Conservation (phyloP, 805 yeast genomes). For the Millerozyma miso region DNA sequence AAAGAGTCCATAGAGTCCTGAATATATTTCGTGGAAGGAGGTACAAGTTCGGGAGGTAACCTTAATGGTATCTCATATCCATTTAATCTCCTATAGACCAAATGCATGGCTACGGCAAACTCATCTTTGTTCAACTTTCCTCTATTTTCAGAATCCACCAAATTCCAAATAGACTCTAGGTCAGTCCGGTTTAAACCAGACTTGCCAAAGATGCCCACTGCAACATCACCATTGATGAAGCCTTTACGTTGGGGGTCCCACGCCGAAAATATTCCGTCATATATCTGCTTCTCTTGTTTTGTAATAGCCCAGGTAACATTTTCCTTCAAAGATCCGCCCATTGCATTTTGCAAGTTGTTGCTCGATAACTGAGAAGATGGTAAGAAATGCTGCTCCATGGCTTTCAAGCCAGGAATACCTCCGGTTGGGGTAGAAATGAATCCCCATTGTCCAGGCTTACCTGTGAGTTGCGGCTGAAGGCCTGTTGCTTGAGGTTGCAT, state of each 20-base stretch:
- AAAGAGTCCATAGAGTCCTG: slow-evolving; percentile 67
- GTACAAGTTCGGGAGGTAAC: slow-evolving; percentile 85
- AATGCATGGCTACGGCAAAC: slow-evolving; percentile 95
- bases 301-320: slow-evolving; percentile 80
- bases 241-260: slow-evolving; percentile 77
- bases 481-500: slow-evolving; percentile 40
- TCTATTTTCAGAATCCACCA: slow-evolving; percentile 76
- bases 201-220: slow-evolving; percentile 83
- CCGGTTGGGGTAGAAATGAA: slow-evolving; percentile 66
- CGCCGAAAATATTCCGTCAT: slow-evolving; percentile 81
- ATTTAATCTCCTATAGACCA: slow-evolving; percentile 84
- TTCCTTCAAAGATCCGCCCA: slow-evolving; percentile 42
- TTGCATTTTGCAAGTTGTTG: slow-evolving; percentile 36
- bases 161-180: slow-evolving; percentile 86
- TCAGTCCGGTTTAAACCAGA: slow-evolving; percentile 85
- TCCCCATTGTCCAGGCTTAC: slow-evolving; percentile 79
- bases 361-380: slow-evolving; percentile 43
- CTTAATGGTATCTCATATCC: slow-evolving; percentile 80
- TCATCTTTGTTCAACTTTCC: slow-evolving; percentile 86
- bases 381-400: slow-evolving; percentile 63
- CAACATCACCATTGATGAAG: slow-evolving; percentile 70
- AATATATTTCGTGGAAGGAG: slow-evolving; percentile 75
- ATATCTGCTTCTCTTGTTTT: slow-evolving; percentile 79
- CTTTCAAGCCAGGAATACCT: slow-evolving; percentile 66
- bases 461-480: slow-evolving; percentile 53